A percentile compares a stretch with the other conserved stretches of the same genome.
Evolutionary conservation across 805 yeast species (phyloP).

Genomic region (Metschnikowia borealis): DNA sequence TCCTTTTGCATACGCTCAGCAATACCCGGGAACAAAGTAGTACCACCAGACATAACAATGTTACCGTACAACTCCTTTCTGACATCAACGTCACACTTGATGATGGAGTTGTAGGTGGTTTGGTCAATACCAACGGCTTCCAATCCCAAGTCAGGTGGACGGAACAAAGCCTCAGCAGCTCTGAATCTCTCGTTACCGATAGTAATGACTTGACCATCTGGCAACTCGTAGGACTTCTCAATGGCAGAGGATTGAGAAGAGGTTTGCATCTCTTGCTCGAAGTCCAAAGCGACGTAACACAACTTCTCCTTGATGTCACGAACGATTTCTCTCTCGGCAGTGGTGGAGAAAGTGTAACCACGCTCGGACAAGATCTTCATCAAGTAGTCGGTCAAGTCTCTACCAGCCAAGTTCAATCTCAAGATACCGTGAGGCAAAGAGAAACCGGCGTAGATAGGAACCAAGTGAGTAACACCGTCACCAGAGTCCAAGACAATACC

Average conservation of each 20-base stretch:
- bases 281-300: constrained; percentile 98
- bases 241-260: constrained; percentile 97
- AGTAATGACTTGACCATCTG: constrained; percentile 99
- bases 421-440: constrained; percentile 97
- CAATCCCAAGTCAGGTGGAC: constrained; percentile 83
- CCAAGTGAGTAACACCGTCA: constrained; percentile 99
- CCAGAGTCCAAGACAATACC: constrained; percentile 99
- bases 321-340: constrained; percentile 97
- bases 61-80: constrained; percentile 98
- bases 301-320: constrained; percentile 96
- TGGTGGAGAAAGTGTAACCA: constrained; percentile 97
- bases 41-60: constrained; percentile 99
- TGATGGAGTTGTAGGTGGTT: constrained; percentile 91
- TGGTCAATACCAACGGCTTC: constrained; percentile 99
- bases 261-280: constrained; percentile 99
- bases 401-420: constrained; percentile 99
- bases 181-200: constrained; percentile 99
- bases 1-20: constrained; percentile 99
- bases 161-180: constrained; percentile 99
- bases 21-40: constrained; percentile 99
- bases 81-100: constrained; percentile 98
- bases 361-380: constrained; percentile 98
- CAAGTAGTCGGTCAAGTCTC: constrained; percentile 98
- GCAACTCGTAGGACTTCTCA: constrained; percentile 98
- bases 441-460: constrained; percentile 99